A percentile compares a stretch with the other conserved stretches of the same genome.
phyloP scores from a whole-genome alignment of 768 basidiomycete genomes.

The Boletales sp. region DNA sequence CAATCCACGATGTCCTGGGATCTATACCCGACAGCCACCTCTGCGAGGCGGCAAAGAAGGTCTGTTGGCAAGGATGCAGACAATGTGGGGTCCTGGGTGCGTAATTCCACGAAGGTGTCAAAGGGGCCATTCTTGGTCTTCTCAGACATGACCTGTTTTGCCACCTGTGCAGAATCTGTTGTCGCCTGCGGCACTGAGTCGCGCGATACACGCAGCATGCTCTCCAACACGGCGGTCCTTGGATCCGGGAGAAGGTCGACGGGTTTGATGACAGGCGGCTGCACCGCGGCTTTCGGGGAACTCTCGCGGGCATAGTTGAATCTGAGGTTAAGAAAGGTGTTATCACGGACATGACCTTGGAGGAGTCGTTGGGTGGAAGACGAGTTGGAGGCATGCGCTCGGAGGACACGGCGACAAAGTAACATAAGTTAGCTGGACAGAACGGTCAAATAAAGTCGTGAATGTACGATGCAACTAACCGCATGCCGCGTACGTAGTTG shows the following conservation, averaged over 20 bases:
- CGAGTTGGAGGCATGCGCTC: constrained; percentile 40
- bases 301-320: constrained; percentile 12
- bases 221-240: constrained; percentile 21
- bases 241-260: constrained; percentile 2
- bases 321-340: constrained; percentile 7
- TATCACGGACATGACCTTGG: constrained; percentile 16
- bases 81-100: constrained; percentile 20
- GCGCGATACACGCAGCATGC: constrained; percentile 25
- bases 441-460: background rate
- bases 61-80: constrained; percentile 23
- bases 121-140: constrained; percentile 23
- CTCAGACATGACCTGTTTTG: constrained; percentile 5
- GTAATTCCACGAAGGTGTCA: constrained; percentile 26
- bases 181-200: constrained; percentile 21
- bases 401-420: constrained; percentile 60
- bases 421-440: constrained; percentile 69
- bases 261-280: background rate
- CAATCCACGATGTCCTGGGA: constrained; percentile 33
- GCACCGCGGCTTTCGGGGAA: constrained; percentile 5
- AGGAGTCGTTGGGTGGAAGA: constrained; percentile 19
- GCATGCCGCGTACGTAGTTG: constrained; percentile 49
- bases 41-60: constrained; percentile 28
- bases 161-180: constrained; percentile 9
- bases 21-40: constrained; percentile 29
- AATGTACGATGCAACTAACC: constrained; percentile 34